Base-by-base conservation (phyloP, 352 stramenopile genomes). In the Globisporangium ultimum region DNA sequence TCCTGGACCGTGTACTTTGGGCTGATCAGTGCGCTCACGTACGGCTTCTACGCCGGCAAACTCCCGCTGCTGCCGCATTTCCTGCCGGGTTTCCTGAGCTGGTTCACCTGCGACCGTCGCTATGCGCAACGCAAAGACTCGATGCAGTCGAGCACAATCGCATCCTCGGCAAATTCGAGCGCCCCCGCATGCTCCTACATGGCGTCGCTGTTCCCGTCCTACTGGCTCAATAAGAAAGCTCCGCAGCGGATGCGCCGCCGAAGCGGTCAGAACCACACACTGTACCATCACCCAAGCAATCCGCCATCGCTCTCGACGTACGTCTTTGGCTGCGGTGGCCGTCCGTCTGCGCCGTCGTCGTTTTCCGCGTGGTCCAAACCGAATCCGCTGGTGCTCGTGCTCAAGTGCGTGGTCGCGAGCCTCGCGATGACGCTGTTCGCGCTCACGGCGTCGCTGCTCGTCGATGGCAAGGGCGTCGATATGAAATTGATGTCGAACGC, bases 401-500 rank as follows among this genome's bases (percentile, higher is more conserved):
- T 70, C 6, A 66, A 67, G 42, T 71, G 68, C 53, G 51, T 71
- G 45, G 47, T 76, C 6, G 55, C 54, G 13, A 73, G 55, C 18
- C 32, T 68, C 11, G 59, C 63, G n/a, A 42, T 74, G 46, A 63
- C 68, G 8, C 48, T 61, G 6, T 48, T 57, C 32, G 79, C 79
- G n/a, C 57, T 89, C 14, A 66, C 61, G n/a, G 59, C 64, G 14
- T 85, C 80, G 14, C 43, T 88, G 22, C 56, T 85, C 2, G 67
- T 87, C 8, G 67, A 87, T 32, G 52, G 58, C 4, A 66, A 76
- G 13, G 52, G 70, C 32, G 74, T 89, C 32, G 80, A 89, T 58
- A 84, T 89, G 73, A 78, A 87, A 56, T 66, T 89, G 14, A 86
- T 89, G 80, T 71, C 80, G 43, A 89, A 89, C 49, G 70, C 80